Base-by-base conservation (phyloP, 2,329 filamentous ascomycete genomes). In the Aspergillus eucalypticola region DNA sequence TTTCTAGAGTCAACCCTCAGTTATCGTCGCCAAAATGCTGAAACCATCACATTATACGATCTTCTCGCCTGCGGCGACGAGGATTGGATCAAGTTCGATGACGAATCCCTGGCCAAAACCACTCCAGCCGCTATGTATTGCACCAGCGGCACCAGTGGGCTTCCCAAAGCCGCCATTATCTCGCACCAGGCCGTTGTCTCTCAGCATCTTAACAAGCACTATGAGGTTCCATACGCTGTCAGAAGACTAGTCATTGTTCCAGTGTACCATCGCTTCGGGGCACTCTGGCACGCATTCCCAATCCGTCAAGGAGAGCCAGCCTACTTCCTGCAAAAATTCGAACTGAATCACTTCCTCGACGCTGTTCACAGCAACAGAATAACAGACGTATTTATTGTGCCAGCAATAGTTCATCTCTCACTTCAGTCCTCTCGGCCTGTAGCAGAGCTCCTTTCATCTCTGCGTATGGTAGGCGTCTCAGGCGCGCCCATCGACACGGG, bases 81-180 rank as follows among this genome's bases (percentile, higher is more conserved):
- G 15, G 46, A 50, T n/a, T 50, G 46, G 46, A 50, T 29, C 25
- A 21, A 11, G n/a, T 15, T 50, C 17, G 25, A 50, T 29, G 46
- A 74, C 78, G 62, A 63, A 69, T 11, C 71, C 76, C 72, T 84
- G 76, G 80, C 64, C 66, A 79, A 74, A 65, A 76, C 67, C 66
- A 86, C 78, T 8, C 75, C 69, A 25, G 83, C 72, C 35, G 81
- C 66, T 67, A 77, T 75, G 66, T 75, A 71, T 39, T 83, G 82
- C 66, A 83, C 78, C 62, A 82, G 78, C 27, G 84, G 84, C 2
- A 86, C 84, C 0, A 85, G 84, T 0, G 83, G 83, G 2, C 67
- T 85, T 3, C 84, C 84, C 1, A 87, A 86, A 66, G 82, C 81
- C 0, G 82, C 83, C 10, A 78, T 81, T 65, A 71, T 85, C 42